Evolutionary conservation across 805 yeast species (phyloP).

Genomic region (Maudiozyma turicensis): DNA sequence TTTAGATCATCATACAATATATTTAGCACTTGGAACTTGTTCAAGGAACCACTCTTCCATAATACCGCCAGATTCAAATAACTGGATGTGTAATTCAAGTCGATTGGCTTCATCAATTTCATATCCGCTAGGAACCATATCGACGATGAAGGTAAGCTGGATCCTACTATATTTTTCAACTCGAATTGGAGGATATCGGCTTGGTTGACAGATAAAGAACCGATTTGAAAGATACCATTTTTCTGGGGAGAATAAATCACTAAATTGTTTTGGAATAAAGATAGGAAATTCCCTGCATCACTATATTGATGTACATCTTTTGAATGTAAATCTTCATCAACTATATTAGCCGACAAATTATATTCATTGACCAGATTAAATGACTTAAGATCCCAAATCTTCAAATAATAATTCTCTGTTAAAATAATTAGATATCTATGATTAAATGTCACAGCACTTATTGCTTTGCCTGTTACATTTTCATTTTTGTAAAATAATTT

Average conservation of each 20-base stretch:
- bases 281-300: constrained; percentile 29
- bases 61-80: constrained; percentile 34
- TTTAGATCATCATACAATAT: constrained; percentile 19
- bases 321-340: constrained; percentile 6
- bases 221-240: constrained; percentile 36
- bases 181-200: constrained; percentile 10
- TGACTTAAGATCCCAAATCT: constrained; percentile 23
- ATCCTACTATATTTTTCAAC: constrained; percentile 10
- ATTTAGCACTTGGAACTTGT: constrained; percentile 33
- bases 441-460: constrained; percentile 15
- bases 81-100: constrained; percentile 10
- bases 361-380: constrained; percentile 13
- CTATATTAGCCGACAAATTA: constrained; percentile 9
- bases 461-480: constrained; percentile 10
- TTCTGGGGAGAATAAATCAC: constrained; percentile 35
- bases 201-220: constrained; percentile 20
- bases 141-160: constrained; percentile 23
- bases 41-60: constrained; percentile 57
- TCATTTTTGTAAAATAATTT: constrained; percentile 17
- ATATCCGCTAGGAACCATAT: constrained; percentile 28
- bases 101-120: constrained; percentile 17
- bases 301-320: constrained; percentile 13
- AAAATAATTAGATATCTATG: constrained; percentile 17
- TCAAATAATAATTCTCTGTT: constrained; percentile 21
- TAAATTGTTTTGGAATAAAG: constrained; percentile 26